Base-by-base conservation (phyloP, 2,329 filamentous ascomycete genomes). In the Fusarium chaquense region DNA sequence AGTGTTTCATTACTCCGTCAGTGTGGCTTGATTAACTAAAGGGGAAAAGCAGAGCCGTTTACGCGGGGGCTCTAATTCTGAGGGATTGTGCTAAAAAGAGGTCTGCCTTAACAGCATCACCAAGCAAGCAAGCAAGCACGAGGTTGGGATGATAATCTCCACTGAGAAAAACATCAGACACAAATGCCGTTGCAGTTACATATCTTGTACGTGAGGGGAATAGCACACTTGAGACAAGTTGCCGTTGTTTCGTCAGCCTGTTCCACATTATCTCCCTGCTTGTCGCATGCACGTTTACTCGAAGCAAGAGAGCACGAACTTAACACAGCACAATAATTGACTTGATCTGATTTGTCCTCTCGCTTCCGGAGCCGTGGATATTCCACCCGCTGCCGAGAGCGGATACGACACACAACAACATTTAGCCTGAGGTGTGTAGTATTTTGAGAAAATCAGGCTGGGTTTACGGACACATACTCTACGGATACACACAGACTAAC, bases 351-450 rank as follows among this genome's bases (percentile, higher is more conserved):
- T 36, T 36, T 45, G 65, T 58, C 53, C 38, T 47, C 55, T 69
- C 67, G 66, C 56, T 69, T 58, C 67, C 56, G 40, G 55, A 54
- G 49, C 26, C 45, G 51, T 70, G 66, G 66, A 61, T 62, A 36
- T 66, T 55, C 43, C 51, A 53, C 52, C n/a, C 45, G 46, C 38
- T 65, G 36, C 62, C 38, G 62, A 67, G 54, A 55, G 57, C 62
- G 67, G 67, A 67, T 63, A 69, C 67, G 67, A 67, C 55, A 67
- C 55, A 67, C 57, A 41, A 67, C 49, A 38, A 22, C 16, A 30
- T 46, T 63, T 63, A 65, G 62, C 60, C 62, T 65, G 45, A 38
- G 60, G 56, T 28, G 13, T 28, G 28, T 47, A 47, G 22, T 43
- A 16, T 43, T 44, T 18, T 44, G 15, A 26, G 22, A 6, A 44